Evolutionary conservation across 129 eudicot genomes (phyloP).

Genomic region (Centella asiatica): DNA sequence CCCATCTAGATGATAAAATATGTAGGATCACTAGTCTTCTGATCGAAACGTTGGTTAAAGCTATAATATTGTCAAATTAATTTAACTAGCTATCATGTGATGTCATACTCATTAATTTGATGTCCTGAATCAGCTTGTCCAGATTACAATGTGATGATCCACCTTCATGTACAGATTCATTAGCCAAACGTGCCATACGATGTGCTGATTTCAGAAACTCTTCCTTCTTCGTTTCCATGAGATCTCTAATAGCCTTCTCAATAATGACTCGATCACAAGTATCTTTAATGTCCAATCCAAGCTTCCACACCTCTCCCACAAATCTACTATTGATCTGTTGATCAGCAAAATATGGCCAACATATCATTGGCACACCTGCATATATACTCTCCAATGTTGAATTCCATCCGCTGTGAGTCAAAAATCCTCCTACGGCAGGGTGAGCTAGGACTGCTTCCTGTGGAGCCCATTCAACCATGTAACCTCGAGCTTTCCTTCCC

Average conservation of each 20-base stretch:
- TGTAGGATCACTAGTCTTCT: background rate
- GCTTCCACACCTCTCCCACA: slow-evolving; percentile 23
- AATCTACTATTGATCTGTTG: slow-evolving; percentile 24
- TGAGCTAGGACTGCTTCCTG: slow-evolving; percentile 24
- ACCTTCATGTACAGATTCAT: slow-evolving; percentile 6
- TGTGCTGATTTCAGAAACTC: slow-evolving; percentile 18
- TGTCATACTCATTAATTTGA: slow-evolving; percentile 7
- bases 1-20: too few relatives aligned
- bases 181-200: slow-evolving; percentile 17
- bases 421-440: slow-evolving; percentile 21
- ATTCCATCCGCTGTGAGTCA: slow-evolving; percentile 30
- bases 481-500: slow-evolving; percentile 18
- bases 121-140: slow-evolving; percentile 17
- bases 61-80: too few relatives aligned
- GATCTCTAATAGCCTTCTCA: slow-evolving; percentile 22
- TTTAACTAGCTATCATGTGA: too few relatives aligned
- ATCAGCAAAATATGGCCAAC: slow-evolving; percentile 26
- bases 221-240: slow-evolving; percentile 21
- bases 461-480: slow-evolving; percentile 23
- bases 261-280: slow-evolving; percentile 24
- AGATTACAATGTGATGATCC: slow-evolving; percentile 18
- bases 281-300: slow-evolving; percentile 33
- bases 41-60: too few relatives aligned
- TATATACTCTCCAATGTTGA: slow-evolving; percentile 28
- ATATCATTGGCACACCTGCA: slow-evolving; percentile 28